phyloP scores from a whole-genome alignment of 2,329 filamentous ascomycete species.

The Colletotrichum destructivum region DNA sequence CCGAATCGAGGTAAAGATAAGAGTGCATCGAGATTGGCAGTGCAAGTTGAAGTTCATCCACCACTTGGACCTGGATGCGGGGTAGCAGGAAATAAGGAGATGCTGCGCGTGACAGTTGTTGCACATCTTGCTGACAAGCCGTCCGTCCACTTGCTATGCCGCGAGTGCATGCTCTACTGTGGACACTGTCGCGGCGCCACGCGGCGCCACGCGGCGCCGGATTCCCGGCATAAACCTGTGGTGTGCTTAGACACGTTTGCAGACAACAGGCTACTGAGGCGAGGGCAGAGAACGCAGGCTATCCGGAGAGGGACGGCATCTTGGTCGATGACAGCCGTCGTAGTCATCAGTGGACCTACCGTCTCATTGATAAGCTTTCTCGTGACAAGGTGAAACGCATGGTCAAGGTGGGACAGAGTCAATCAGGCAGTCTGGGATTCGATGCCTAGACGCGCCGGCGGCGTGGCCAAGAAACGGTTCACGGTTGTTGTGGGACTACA shows the following conservation, averaged over 20 bases:
- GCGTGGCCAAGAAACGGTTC: slow-evolving; percentile 39
- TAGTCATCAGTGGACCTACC: slow-evolving; percentile 8
- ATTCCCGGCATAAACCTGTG: slow-evolving; percentile 16
- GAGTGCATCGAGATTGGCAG: slow-evolving; percentile 18
- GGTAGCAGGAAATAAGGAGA: slow-evolving; percentile 19
- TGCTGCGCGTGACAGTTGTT: slow-evolving; percentile 18
- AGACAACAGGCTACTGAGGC: background rate
- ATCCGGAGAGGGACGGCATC: background rate
- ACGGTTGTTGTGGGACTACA: slow-evolving; percentile 33
- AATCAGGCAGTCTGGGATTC: slow-evolving; percentile 6
- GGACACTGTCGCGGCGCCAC: slow-evolving; percentile 12
- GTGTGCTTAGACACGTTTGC: background rate
- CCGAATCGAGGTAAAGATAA: background rate
- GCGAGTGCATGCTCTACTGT: slow-evolving; percentile 6
- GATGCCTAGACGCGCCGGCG: slow-evolving; percentile 23
- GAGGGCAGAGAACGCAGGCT: background rate
- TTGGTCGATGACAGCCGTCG: slow-evolving; percentile 5
- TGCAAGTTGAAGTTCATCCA: background rate
- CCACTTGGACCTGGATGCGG: slow-evolving; percentile 21
- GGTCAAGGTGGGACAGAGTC: slow-evolving; percentile 19
- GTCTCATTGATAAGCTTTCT: slow-evolving; percentile 31
- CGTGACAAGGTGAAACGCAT: slow-evolving; percentile 37
- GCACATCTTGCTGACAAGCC: slow-evolving; percentile 22
- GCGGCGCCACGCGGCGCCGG: slow-evolving; percentile 35
- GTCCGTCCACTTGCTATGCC: background rate